Percentiles rank a stretch among this genome's conserved stretches.
phyloP scores from a whole-genome alignment of 2,329 filamentous ascomycete species.

The Graphilbum fragrans region DNA sequence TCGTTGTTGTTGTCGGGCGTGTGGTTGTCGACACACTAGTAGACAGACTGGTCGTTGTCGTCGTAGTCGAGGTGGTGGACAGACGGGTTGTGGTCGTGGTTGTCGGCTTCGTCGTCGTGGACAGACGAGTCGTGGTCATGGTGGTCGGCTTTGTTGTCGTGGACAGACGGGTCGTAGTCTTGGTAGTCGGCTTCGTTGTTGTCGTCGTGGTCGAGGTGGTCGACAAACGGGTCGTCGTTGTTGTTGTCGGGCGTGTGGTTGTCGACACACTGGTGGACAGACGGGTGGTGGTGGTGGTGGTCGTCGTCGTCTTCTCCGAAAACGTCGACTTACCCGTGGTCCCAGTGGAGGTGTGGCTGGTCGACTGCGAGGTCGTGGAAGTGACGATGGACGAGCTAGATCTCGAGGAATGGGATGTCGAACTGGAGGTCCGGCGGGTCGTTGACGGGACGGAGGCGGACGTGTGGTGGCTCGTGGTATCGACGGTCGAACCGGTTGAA shows the following conservation, averaged over 20 bases:
- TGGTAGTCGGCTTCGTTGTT: slow-evolving; percentile 6
- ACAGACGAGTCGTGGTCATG: slow-evolving; percentile 5
- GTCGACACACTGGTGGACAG: slow-evolving; percentile 5
- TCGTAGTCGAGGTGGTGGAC: slow-evolving; percentile 4
- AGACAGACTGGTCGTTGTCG: slow-evolving; percentile 4
- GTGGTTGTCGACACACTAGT: slow-evolving; percentile 5
- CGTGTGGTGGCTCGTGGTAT: too few species aligned
- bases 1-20: slow-evolving; percentile 6
- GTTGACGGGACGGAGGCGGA: too few species aligned
- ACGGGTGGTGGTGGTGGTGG: neutral
- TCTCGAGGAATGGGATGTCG: too few species aligned
- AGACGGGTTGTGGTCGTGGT: slow-evolving; percentile 1
- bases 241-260: slow-evolving; percentile 3
- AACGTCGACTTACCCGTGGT: too few species aligned
- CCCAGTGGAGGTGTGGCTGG: too few species aligned
- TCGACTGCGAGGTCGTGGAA: too few species aligned
- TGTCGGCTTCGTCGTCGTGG: slow-evolving; percentile 1
- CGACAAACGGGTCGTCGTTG: slow-evolving; percentile 4
- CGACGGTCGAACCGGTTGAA: too few species aligned
- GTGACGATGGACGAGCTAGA: too few species aligned
- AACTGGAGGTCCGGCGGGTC: too few species aligned
- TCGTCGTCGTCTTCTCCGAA: neutral
- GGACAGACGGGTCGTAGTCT: neutral
- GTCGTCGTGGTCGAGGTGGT: slow-evolving; percentile 8
- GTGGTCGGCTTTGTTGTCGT: slow-evolving; percentile 6